These are phyloP conservation scores for Colletotrichum incanum DNA, from an alignment of 2,329 filamentous ascomycete genomes.

Conservation along the genomic window DNA sequence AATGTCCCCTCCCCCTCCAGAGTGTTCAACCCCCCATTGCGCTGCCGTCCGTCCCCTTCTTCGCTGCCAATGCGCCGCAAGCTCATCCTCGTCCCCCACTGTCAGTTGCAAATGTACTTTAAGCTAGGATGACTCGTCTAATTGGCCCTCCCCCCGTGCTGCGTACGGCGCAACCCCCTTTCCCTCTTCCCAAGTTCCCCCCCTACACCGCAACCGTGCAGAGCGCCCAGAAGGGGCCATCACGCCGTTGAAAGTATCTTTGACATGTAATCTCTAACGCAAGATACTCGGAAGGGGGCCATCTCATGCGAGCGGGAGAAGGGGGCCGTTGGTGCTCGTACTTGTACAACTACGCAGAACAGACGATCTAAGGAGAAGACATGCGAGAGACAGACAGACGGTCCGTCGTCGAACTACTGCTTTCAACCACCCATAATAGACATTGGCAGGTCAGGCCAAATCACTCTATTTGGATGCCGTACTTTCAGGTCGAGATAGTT, in stretches of 20 bases:
- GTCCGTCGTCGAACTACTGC: slow-evolving; percentile 1
- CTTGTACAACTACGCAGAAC: neutral
- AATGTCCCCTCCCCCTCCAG: neutral
- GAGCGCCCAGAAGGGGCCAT: slow-evolving; percentile 35
- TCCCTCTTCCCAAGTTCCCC: neutral
- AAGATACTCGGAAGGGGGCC: slow-evolving; percentile 22
- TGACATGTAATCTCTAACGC: slow-evolving; percentile 34
- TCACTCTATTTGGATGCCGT: neutral
- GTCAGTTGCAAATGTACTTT: slow-evolving; percentile 20
- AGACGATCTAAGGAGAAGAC: neutral
- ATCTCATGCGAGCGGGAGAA: slow-evolving; percentile 23
- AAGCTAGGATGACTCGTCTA: slow-evolving; percentile 34
- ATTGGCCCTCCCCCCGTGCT: slow-evolving; percentile 24
- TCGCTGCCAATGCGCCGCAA: slow-evolving; percentile 13
- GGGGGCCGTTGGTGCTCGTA: slow-evolving; percentile 25
- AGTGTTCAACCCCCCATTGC: neutral
- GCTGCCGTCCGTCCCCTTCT: slow-evolving; percentile 1
- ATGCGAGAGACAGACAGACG: slow-evolving; percentile 17
- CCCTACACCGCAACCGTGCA: slow-evolving; percentile 37
- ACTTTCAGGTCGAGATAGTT: slow-evolving; percentile 21
- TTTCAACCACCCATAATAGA: neutral
- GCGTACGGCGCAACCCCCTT: slow-evolving; percentile 12
- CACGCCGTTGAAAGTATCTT: slow-evolving; percentile 42
- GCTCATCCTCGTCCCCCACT: slow-evolving; percentile 36
- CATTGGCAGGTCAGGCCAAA: neutral